Evolutionary conservation across 805 yeast genomes (phyloP).

Genomic region (Yamadazyma insecticola): DNA sequence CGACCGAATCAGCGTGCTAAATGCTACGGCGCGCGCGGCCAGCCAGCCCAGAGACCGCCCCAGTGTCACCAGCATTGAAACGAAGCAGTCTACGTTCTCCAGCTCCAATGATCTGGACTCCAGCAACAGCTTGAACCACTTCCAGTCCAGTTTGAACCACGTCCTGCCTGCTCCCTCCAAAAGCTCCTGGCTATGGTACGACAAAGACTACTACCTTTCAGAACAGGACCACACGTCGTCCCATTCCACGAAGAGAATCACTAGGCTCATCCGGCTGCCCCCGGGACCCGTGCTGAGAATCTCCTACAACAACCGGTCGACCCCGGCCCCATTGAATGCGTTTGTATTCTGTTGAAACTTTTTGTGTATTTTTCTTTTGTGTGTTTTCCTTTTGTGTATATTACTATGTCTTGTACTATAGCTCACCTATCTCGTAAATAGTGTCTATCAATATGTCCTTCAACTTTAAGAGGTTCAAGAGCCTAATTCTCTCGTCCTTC

Average conservation of each 20-base stretch:
- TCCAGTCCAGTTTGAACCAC: not conserved
- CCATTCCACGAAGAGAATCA: too few species aligned
- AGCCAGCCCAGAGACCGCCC: too few species aligned
- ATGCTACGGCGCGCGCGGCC: not conserved
- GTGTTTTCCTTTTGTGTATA: not conserved
- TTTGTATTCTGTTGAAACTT: constrained; percentile 2
- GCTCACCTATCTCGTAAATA: constrained; percentile 28
- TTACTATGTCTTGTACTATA: not conserved
- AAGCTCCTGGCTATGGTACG: constrained; percentile 27
- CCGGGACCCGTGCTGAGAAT: constrained; percentile 16
- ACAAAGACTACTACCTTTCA: constrained; percentile 24
- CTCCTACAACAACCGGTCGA: constrained; percentile 20
- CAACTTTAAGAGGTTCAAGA: constrained; percentile 71
- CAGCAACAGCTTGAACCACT: not conserved
- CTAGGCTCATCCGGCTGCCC: too few species aligned
- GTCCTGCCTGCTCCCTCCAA: constrained; percentile 1
- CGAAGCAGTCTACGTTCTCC: too few species aligned
- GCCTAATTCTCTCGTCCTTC: constrained; percentile 77
- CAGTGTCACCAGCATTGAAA: too few species aligned
- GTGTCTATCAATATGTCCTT: constrained; percentile 58
- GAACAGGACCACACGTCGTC: too few species aligned
- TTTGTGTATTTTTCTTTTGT: not conserved
- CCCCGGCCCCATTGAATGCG: constrained; percentile 11
- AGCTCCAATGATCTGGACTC: not conserved
- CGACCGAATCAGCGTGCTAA: constrained; percentile 1